A percentile compares a stretch with the other conserved stretches of the same genome.
These are phyloP conservation scores for Westerdykella ornata DNA, from an alignment of 2,329 filamentous ascomycete genomes.

Conservation along the genomic window DNA sequence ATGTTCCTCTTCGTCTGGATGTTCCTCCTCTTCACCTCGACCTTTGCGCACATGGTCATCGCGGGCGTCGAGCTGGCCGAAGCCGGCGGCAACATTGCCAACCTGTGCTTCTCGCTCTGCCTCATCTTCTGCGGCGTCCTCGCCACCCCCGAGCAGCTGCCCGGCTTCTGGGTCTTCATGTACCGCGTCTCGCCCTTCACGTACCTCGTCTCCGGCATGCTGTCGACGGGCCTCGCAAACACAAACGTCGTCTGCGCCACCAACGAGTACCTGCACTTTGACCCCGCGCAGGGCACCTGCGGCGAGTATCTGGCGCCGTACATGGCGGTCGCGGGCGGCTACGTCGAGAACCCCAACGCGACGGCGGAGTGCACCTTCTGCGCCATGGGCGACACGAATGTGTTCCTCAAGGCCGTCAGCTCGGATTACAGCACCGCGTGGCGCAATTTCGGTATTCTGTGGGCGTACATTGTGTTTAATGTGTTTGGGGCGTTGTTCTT, in stretches of 20 bases:
- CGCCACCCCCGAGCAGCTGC: slow-evolving; percentile 55
- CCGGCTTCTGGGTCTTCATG: slow-evolving; percentile 78
- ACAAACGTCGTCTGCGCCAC: slow-evolving; percentile 57
- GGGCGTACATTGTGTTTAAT: slow-evolving; percentile 50
- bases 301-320: slow-evolving; percentile 35
- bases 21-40: slow-evolving; percentile 75
- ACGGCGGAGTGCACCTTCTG: slow-evolving; percentile 38
- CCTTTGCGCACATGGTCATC: slow-evolving; percentile 73
- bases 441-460: slow-evolving; percentile 52
- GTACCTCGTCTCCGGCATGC: slow-evolving; percentile 68
- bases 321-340: slow-evolving; percentile 30
- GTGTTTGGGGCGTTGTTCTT: slow-evolving; percentile 43
- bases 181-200: slow-evolving; percentile 77
- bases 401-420: slow-evolving; percentile 38
- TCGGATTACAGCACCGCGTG: slow-evolving; percentile 43
- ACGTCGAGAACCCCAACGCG: slow-evolving; percentile 29
- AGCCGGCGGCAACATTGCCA: slow-evolving; percentile 68
- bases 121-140: slow-evolving; percentile 73
- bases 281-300: slow-evolving; percentile 50
- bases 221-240: slow-evolving; percentile 63
- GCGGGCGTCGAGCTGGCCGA: slow-evolving; percentile 69
- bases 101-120: slow-evolving; percentile 64
- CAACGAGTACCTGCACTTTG: slow-evolving; percentile 64
- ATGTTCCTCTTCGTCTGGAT: slow-evolving; percentile 70
- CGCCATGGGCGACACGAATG: slow-evolving; percentile 38